Evolutionary conservation across 345 rosid species (phyloP), one percentile per base, ranked within the genome.

Genomic region (Syzygium oleosum): DNA sequence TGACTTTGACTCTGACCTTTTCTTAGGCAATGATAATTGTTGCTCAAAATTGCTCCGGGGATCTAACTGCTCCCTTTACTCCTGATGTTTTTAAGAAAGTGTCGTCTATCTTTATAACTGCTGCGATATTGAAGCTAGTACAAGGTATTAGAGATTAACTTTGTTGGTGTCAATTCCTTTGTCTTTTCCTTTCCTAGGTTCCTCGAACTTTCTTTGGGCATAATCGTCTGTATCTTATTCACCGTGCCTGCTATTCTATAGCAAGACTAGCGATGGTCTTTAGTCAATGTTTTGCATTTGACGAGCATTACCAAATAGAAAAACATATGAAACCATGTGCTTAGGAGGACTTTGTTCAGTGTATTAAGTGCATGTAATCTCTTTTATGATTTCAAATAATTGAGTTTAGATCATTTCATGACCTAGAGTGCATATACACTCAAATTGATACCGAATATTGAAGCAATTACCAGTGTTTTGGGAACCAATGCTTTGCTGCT

Each of bases 51-150:
- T 94, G 97, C 73, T 89, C 95, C 7, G 97, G 97, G 58, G 87
- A 94, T n/a, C n/a, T n/a, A n/a, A n/a, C n/a, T n/a, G n/a, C n/a
- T n/a, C n/a, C n/a, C 87, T 98, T 96, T 90, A 90, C 79, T 4
- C 92, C 90, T 87, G 93, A 91, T 89, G 93, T 94, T 19, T 92
- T 98, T 92, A 96, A 96, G 93, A 96, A 97, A 94, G 96, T 94
- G 43, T 89, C 96, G 93, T 96, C 97, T 85, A 93, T 94, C 87
- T 98, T 98, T 87, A 96, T 98, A 86, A 96, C 99, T 61, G 99
- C 99, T 90, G 99, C 99, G 52, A 92, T 98, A 88, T 86, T 98
- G 90, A 98, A 98, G 93, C 97, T 98, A 91, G 99, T 98, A 79
- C 99, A 97, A 95, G 99, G 99, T 96, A 91, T 49, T 84, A 63